These are phyloP conservation scores for Diaporthe sp. DNA, from an alignment of 2,329 filamentous ascomycete genomes.

Conservation along the genomic window DNA sequence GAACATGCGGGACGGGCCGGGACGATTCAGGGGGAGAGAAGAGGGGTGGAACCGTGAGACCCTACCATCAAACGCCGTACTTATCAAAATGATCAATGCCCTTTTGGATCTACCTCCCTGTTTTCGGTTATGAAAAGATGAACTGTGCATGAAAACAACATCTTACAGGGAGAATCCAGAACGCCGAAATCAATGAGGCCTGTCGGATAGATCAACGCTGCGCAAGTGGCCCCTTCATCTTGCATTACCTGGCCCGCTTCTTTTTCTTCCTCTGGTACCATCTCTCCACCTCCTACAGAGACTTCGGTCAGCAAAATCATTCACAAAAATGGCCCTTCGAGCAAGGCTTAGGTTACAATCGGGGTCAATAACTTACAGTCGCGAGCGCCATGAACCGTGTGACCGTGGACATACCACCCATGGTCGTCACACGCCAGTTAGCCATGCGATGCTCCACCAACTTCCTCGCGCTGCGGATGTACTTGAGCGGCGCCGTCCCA, in stretches of 20 bases:
- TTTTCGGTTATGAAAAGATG: constrained; percentile 3
- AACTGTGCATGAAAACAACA: neutral
- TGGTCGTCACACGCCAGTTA: constrained; percentile 33
- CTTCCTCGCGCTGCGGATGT: constrained; percentile 36
- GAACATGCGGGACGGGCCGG: neutral
- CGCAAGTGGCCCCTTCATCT: neutral
- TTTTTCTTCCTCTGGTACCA: constrained; percentile 39
- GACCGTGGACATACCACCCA: constrained; percentile 38
- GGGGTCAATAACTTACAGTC: constrained; percentile 15
- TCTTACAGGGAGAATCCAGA: constrained; percentile 7
- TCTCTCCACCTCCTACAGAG: constrained; percentile 36
- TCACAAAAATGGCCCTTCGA: neutral
- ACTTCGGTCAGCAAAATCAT: neutral
- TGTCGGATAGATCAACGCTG: neutral
- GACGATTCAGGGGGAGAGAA: neutral
- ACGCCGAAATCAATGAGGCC: neutral
- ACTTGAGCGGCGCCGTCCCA: constrained; percentile 36
- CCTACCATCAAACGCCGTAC: constrained; percentile 17
- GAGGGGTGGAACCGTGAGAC: neutral
- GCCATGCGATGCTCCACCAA: constrained; percentile 36
- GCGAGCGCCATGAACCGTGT: constrained; percentile 33
- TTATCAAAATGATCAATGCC: constrained; percentile 19
- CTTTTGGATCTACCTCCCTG: constrained; percentile 6
- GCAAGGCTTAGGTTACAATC: neutral
- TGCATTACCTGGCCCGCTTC: constrained; percentile 27